A percentile compares a stretch with the other conserved stretches of the same genome.
These are phyloP conservation scores for Hymenoscyphus occultus DNA, from an alignment of 2,329 filamentous ascomycete genomes.

Conservation along the genomic window DNA sequence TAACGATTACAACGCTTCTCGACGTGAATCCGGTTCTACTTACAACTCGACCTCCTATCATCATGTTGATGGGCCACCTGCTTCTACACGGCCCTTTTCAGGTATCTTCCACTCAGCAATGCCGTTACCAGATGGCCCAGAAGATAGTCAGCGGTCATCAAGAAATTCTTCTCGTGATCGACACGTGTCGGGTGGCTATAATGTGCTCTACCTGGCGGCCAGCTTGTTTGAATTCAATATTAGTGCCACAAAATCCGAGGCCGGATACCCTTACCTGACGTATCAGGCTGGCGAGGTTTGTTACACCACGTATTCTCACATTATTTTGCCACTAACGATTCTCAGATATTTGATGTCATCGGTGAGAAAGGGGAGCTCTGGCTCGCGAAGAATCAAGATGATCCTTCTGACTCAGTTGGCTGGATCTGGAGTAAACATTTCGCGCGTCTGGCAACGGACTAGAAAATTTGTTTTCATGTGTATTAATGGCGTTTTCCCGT, in stretches of 20 bases:
- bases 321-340: slow-evolving; percentile 16
- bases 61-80: slow-evolving; percentile 35
- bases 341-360: slow-evolving; percentile 81
- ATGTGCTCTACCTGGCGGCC: slow-evolving; percentile 85
- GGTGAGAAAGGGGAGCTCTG: slow-evolving; percentile 96
- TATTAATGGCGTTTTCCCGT: slow-evolving; percentile 27
- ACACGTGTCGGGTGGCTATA: slow-evolving; percentile 53
- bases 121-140: slow-evolving; percentile 68
- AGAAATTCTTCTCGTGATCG: slow-evolving; percentile 60
- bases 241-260: slow-evolving; percentile 84
- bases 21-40: slow-evolving; percentile 55
- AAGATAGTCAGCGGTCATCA: slow-evolving; percentile 52
- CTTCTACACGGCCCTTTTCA: slow-evolving; percentile 54
- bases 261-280: slow-evolving; percentile 91
- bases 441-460: slow-evolving; percentile 51
- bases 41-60: slow-evolving; percentile 46
- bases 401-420: slow-evolving; percentile 72
- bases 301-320: slow-evolving; percentile 18
- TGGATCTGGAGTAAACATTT: slow-evolving; percentile 99
- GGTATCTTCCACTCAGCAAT: slow-evolving; percentile 85
- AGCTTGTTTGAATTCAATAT: slow-evolving; percentile 98
- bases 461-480: slow-evolving; percentile 20
- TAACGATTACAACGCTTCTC: slow-evolving; percentile 47
- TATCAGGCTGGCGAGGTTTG: slow-evolving; percentile 88
- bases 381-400: slow-evolving; percentile 97